These are phyloP conservation scores for Gaultheria prostrata DNA, from an alignment of 148 eudicot genomes.

Conservation along the genomic window DNA sequence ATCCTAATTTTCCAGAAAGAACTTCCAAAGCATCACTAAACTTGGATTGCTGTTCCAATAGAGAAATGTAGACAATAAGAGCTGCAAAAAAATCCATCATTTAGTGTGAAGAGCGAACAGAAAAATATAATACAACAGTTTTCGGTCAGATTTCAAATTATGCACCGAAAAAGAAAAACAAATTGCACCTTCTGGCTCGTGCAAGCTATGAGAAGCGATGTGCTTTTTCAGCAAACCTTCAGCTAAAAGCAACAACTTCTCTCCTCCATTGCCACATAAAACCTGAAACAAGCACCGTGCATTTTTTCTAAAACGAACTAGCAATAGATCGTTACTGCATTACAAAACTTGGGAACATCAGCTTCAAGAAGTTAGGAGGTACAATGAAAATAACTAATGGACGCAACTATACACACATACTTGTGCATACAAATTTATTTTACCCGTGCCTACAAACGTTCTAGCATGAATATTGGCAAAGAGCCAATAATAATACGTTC, in stretches of 20 bases:
- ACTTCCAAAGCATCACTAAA: slow-evolving; percentile 80
- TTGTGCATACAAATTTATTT: not conserved
- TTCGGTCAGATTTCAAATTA: not conserved
- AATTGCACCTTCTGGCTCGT: slow-evolving; percentile 88
- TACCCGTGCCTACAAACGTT: not conserved
- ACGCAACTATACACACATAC: not conserved
- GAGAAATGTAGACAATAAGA: slow-evolving; percentile 79
- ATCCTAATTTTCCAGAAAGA: slow-evolving; percentile 78
- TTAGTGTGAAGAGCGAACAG: slow-evolving; percentile 17
- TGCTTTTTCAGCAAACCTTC: slow-evolving; percentile 63
- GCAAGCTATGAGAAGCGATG: slow-evolving; percentile 64
- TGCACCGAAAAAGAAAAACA: not conserved
- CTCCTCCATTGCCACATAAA: slow-evolving; percentile 71
- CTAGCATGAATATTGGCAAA: not conserved
- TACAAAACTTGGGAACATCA: not conserved
- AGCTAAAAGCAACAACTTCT: slow-evolving; percentile 73
- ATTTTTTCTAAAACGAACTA: not conserved
- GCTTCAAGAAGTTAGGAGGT: too few species aligned
- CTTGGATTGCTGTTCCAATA: slow-evolving; percentile 84
- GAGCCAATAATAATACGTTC: not conserved
- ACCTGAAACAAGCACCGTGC: slow-evolving; percentile 41
- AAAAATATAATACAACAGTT: not conserved
- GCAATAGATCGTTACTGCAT: not conserved
- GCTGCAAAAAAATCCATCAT: slow-evolving; percentile 51
- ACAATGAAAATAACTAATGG: not conserved